Conservation (phyloP, 768 basidiomycete genomes). For the Trametes coccinea region DNA sequence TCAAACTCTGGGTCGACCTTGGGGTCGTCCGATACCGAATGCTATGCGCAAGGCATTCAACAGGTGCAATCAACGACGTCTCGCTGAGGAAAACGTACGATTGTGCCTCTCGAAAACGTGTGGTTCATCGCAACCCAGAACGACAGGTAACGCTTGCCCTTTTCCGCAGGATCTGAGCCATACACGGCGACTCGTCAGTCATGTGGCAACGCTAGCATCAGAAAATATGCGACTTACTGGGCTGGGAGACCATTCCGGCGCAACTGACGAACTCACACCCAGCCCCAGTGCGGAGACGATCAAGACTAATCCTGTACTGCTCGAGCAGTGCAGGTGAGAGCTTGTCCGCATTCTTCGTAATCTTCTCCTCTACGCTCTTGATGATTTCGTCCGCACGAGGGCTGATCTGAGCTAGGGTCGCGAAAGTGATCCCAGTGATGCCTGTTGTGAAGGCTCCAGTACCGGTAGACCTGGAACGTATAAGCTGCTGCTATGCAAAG, state of each 20-base stretch:
- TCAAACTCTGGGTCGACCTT: slow-evolving; percentile 31
- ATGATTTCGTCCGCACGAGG: slow-evolving; percentile 27
- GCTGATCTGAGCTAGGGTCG: slow-evolving; percentile 25
- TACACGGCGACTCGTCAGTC: no score
- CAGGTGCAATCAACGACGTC: neutral
- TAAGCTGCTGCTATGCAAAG: neutral
- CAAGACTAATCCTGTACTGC: slow-evolving; percentile 42
- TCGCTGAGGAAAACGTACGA: slow-evolving; percentile 36
- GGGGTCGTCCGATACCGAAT: slow-evolving; percentile 33
- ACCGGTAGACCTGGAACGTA: slow-evolving; percentile 20
- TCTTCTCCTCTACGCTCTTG: slow-evolving; percentile 28
- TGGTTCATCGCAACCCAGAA: slow-evolving; percentile 41
- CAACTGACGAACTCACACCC: slow-evolving; percentile 36
- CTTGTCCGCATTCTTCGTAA: slow-evolving; percentile 25
- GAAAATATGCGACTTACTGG: slow-evolving; percentile 25
- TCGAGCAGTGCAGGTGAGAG: slow-evolving; percentile 37
- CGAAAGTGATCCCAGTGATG: slow-evolving; percentile 29
- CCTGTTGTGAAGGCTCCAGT: slow-evolving; percentile 32
- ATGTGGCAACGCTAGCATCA: neutral
- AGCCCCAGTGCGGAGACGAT: slow-evolving; percentile 30
- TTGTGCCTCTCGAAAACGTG: slow-evolving; percentile 48
- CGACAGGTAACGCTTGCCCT: slow-evolving; percentile 46
- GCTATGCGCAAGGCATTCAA: slow-evolving; percentile 22
- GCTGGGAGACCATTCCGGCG: slow-evolving; percentile 28
- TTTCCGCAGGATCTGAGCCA: slow-evolving; percentile 34